These are phyloP conservation scores for Pelagophyceae sp. DNA, from an alignment of 352 stramenopile genomes.

Conservation along the genomic window DNA sequence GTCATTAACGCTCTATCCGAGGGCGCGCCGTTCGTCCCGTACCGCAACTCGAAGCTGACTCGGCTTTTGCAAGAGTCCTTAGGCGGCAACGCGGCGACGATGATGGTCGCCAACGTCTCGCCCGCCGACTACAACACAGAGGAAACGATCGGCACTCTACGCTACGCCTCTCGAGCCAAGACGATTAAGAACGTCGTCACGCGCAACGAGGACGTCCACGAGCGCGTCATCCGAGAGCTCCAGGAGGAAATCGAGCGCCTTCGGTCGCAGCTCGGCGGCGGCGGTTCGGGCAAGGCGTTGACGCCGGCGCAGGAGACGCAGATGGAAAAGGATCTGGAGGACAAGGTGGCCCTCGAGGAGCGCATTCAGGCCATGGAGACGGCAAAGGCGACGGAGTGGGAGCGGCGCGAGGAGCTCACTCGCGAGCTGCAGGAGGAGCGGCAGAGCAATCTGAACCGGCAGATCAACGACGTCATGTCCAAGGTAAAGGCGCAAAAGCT, in stretches of 20 bases:
- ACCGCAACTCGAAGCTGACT: slow-evolving; percentile 79
- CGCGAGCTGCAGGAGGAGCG: slow-evolving; percentile 71
- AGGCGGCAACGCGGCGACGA: slow-evolving; percentile 75
- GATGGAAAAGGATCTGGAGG: slow-evolving; percentile 37
- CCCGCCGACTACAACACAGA: slow-evolving; percentile 81
- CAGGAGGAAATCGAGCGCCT: slow-evolving; percentile 79
- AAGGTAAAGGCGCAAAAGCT: slow-evolving; percentile 68
- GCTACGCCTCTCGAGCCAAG: slow-evolving; percentile 83
- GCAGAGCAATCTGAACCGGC: slow-evolving; percentile 63
- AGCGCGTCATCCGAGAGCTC: slow-evolving; percentile 76
- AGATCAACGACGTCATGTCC: slow-evolving; percentile 72
- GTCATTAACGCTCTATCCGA: slow-evolving; percentile 80
- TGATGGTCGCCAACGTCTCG: slow-evolving; percentile 85
- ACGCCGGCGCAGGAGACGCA: slow-evolving; percentile 37
- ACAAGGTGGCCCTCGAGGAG: slow-evolving; percentile 67
- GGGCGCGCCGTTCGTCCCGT: slow-evolving; percentile 74
- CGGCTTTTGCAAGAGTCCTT: slow-evolving; percentile 73
- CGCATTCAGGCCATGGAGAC: slow-evolving; percentile 68
- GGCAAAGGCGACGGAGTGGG: slow-evolving; percentile 72
- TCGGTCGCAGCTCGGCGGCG: slow-evolving; percentile 61
- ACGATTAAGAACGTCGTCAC: slow-evolving; percentile 76
- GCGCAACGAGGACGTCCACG: slow-evolving; percentile 82
- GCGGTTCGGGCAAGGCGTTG: slow-evolving; percentile 60
- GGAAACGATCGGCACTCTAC: slow-evolving; percentile 79
- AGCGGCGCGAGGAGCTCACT: slow-evolving; percentile 71